Evolutionary conservation across 2,329 filamentous ascomycete genomes (phyloP).

Genomic region (Hypomyces perniciosus): DNA sequence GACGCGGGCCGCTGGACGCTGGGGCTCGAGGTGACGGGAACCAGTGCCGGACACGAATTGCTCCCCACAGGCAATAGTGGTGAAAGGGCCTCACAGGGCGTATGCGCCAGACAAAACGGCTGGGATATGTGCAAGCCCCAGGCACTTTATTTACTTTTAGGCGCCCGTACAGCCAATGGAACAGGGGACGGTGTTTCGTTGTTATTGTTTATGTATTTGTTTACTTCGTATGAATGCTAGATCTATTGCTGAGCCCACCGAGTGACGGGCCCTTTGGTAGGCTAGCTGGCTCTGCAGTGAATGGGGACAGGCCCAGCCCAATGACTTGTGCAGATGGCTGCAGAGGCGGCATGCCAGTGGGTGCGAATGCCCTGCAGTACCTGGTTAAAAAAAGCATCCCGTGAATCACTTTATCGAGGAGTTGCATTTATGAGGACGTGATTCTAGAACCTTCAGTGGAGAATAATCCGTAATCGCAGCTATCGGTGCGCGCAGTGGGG

Average conservation of each 20-base stretch:
- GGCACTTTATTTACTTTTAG: neutral
- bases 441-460: conserved; percentile 44
- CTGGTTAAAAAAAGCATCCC: neutral
- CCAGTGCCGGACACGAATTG: neutral
- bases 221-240: neutral
- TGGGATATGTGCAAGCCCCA: neutral
- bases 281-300: neutral
- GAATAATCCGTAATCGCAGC: conserved; percentile 7
- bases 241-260: neutral
- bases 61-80: neutral
- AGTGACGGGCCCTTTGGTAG: neutral
- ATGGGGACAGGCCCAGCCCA: neutral
- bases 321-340: neutral
- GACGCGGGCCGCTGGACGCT: conserved; percentile 4
- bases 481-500: neutral
- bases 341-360: neutral
- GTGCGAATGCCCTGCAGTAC: neutral
- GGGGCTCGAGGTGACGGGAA: conserved; percentile 8
- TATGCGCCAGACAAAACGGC: neutral
- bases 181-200: neutral
- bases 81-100: neutral
- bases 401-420: conserved; percentile 17
- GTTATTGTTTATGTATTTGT: neutral
- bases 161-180: neutral
- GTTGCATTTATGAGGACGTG: conserved; percentile 29